Evolutionary conservation across 192 early-diverging fungal species (phyloP), one percentile per base, ranked within the genome.

Genomic region (Mortierella antarctica): DNA sequence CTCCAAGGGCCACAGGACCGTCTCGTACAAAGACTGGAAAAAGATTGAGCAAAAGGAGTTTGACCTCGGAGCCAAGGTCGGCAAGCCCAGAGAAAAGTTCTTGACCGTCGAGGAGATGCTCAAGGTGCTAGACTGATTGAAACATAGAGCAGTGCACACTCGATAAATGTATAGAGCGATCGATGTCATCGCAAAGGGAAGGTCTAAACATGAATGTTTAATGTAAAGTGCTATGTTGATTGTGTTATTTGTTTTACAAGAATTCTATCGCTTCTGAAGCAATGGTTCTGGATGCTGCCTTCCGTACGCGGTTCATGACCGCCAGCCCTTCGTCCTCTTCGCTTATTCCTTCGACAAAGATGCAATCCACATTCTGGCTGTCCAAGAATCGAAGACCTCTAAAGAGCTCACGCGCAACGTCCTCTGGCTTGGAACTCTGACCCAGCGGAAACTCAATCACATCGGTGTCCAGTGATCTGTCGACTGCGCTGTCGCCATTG

Each of bases 281-380:
- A 41, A 91, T 77, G 47, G 88, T 89, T 53, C 73, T 83, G 1
- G 91, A 88, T 0, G 98, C 95, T 0, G 98, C 97, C 71, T 99
- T 99, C 56, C 91, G 82, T 49, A 98, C 56, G 12, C 98, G 67
- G 85, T 99, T 99, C 98, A 99, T 99, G 9, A 99, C 92, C 0
- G 98, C 98, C 82, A 98, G 78, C 1, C 97, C 97, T 73, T 96
- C 96, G n/a, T 90, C 66, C 10, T 86, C 87, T 58, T 99, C 98
- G 2, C 79, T 82, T 5, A 98, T 88, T n/a, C 96, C 98, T 73
- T 99, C 92, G 1, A 99, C 94, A 66, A 98, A 86, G 64, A 98
- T 96, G 9, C 88, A 83, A 50, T 90, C 90, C 17, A 92, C 92
- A 2, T 87, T 82, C 58, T 70, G 74, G 46, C 86, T 78, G 64